A percentile compares a stretch with the other conserved stretches of the same genome.
Evolutionary conservation across 805 yeast genomes (phyloP).

Genomic region (Nakazawaea populi): DNA sequence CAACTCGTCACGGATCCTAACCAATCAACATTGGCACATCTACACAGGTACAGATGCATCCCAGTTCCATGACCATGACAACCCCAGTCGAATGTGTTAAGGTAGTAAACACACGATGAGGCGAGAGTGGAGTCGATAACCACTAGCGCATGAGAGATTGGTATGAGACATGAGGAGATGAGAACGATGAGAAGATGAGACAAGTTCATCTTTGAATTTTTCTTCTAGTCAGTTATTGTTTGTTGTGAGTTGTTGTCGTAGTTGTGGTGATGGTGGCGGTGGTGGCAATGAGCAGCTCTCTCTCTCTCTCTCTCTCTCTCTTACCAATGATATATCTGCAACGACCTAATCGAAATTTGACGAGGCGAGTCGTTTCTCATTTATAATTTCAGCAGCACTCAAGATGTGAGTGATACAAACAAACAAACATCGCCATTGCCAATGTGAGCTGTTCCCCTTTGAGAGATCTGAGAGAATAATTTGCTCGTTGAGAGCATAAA

Average conservation of each 20-base stretch:
- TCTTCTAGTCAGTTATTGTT: too few species aligned
- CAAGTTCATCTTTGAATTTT: not conserved
- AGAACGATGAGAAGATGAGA: not conserved
- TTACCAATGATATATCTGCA: too few species aligned
- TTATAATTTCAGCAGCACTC: too few species aligned
- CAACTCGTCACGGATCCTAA: slow-evolving; percentile 38
- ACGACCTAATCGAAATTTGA: too few species aligned
- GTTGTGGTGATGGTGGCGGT: not conserved
- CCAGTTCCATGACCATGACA: slow-evolving; percentile 25
- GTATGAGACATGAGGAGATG: not conserved
- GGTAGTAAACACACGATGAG: slow-evolving; percentile 34
- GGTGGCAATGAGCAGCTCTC: not conserved
- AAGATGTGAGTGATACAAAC: too few species aligned
- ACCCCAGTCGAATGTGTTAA: slow-evolving; percentile 35
- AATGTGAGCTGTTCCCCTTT: too few species aligned
- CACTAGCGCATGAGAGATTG: not conserved
- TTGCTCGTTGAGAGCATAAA: not conserved
- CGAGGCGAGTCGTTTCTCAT: too few species aligned
- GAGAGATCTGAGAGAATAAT: not conserved
- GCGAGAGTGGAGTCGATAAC: slow-evolving; percentile 32
- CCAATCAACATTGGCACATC: slow-evolving; percentile 37
- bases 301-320: not conserved
- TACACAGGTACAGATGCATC: slow-evolving; percentile 29
- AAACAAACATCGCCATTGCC: too few species aligned
- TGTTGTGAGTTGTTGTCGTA: too few species aligned